Conservation (phyloP, 257 asterid species). For the Lantana camara region DNA sequence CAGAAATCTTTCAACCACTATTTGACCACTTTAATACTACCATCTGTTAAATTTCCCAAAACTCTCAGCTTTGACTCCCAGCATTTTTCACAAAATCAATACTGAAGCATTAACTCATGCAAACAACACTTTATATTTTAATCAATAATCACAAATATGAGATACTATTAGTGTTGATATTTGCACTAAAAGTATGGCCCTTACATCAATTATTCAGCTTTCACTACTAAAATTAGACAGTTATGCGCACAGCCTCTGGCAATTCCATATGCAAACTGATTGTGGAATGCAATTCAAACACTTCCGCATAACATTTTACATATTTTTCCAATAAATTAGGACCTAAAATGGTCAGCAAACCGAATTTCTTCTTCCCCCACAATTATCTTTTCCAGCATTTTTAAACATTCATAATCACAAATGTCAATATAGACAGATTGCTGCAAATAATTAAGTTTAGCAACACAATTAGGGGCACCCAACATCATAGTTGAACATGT, state of each 20-base stretch:
- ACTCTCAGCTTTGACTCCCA: no score
- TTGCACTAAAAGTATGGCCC: not conserved
- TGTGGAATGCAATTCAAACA: conserved; percentile 7
- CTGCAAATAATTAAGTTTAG: conserved; percentile 1
- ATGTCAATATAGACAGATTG: not conserved
- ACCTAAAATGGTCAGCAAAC: not conserved
- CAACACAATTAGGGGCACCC: not conserved
- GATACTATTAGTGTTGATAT: not conserved
- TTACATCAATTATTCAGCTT: not conserved
- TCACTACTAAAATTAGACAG: not conserved
- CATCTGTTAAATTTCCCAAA: no score
- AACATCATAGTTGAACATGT: not conserved
- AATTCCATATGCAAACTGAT: not conserved
- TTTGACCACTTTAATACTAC: no score
- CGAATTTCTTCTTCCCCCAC: no score
- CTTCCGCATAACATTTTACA: not conserved
- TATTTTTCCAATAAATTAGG: not conserved
- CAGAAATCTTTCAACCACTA: not conserved
- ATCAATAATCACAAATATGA: no score
- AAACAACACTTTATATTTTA: no score
- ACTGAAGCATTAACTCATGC: no score
- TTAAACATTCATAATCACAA: not conserved
- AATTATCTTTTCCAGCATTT: not conserved
- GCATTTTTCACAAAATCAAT: no score
- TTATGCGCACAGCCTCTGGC: not conserved